Base-by-base conservation (phyloP, 2,329 filamentous ascomycete genomes). In the Epichloe baconii region DNA sequence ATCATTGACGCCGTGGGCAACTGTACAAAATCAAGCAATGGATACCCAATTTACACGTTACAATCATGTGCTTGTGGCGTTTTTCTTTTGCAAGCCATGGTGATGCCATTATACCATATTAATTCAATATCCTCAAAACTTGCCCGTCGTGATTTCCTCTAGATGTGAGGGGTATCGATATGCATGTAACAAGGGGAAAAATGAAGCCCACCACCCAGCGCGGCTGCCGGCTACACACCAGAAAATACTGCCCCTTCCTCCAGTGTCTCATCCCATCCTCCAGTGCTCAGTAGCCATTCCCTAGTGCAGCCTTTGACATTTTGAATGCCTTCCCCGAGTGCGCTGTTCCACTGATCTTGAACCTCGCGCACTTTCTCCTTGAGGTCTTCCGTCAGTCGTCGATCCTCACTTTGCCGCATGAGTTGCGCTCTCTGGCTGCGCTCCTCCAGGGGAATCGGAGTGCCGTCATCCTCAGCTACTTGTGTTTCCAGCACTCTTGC, bases 351-450 rank as follows among this genome's bases (percentile, higher is more conserved):
- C 68, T 95, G 88, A 50, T 88, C 85, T 68, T 95, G 89, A 36
- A 97, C 87, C 56, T 90, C 80, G 35, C 84, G 80, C 2, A 96
- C 93, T 68, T 94, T 95, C 62, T 96, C 91, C 69, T 97, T 93
- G 57, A 97, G 68, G 62, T 96, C 91, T 47, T 83, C 82, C 6
- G 89, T 95, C 61, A 96, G 68, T 51, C 78, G 70, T 37, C 72
- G 70, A 61, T 86, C 85, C 66, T 94, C 87, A 47, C 77, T 75
- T n/a, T 69, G 68, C 50, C 79, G 77, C 58, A 84, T 80, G 51
- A 74, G 73, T 53, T 77, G 71, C 56, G 78, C 72, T 51, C 69
- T 64, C n/a, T 59, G 61, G 35, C 66, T 61, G 12, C 67, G 59
- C 15, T 70, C 63, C 53, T 71, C 59, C 4, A 57, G 55, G 19